Percentiles rank a stretch among this genome's conserved stretches.
These are phyloP conservation scores for Polytrichum commune DNA, from an alignment of 225 moss, liverwort and hornwort genomes.

Conservation along the genomic window DNA sequence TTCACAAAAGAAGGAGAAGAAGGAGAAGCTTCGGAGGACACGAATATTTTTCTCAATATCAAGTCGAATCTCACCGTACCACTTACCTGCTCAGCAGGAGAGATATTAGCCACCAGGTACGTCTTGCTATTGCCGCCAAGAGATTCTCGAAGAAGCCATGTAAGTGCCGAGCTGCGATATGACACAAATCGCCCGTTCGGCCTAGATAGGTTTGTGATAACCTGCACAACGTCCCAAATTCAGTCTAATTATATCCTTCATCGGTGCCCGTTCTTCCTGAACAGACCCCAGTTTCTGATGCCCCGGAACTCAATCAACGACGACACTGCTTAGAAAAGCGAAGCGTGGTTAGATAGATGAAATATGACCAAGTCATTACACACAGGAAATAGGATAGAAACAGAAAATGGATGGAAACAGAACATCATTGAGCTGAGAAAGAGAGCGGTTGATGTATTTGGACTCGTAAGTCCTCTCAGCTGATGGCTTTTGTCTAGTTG, in stretches of 20 bases:
- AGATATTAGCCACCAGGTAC: conserved; percentile 68
- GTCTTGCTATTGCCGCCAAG: conserved; percentile 58
- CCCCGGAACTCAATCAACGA: too few relatives aligned
- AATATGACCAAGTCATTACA: too few relatives aligned
- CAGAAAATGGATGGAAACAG: conserved; percentile 12
- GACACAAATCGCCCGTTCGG: conserved; percentile 67
- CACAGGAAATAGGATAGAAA: too few relatives aligned
- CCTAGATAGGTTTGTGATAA: conserved; percentile 58
- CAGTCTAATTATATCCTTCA: too few relatives aligned
- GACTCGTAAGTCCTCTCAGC: conserved; percentile 69
- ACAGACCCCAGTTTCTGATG: too few relatives aligned
- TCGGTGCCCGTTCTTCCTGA: too few relatives aligned
- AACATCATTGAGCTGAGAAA: conserved; percentile 76
- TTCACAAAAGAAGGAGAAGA: neutral
- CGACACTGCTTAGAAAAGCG: too few relatives aligned
- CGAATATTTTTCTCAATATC: too few relatives aligned
- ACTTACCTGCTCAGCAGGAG: conserved; percentile 80
- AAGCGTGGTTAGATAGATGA: too few relatives aligned
- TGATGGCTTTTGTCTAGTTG: conserved; percentile 37
- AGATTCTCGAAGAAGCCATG: conserved; percentile 74
- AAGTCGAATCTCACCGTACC: too few relatives aligned
- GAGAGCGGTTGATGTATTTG: conserved; percentile 70
- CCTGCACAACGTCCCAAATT: conserved; percentile 34
- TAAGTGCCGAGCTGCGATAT: conserved; percentile 62
- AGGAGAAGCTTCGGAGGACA: too few relatives aligned